Evolutionary conservation across 345 rosid genomes (phyloP).

Genomic region (Microcos paniculata): DNA sequence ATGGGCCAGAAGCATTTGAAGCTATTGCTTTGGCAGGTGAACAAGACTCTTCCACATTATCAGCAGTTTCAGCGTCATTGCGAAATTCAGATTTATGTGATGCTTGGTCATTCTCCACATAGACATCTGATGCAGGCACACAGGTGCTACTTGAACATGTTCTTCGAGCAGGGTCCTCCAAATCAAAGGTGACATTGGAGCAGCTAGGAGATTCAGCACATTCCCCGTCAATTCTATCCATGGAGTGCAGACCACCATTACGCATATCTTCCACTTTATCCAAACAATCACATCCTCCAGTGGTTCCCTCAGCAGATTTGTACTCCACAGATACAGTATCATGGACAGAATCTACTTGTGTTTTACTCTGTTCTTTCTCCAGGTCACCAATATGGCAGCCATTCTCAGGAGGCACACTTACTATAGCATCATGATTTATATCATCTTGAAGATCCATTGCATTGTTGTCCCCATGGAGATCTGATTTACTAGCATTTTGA

Average conservation of each 20-base stretch:
- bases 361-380: slow-evolving; percentile 27
- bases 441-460: slow-evolving; percentile 27
- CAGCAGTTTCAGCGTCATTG: slow-evolving; percentile 24
- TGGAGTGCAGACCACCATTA: slow-evolving; percentile 24
- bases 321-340: slow-evolving; percentile 28
- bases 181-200: slow-evolving; percentile 42
- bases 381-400: slow-evolving; percentile 25
- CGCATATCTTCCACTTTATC: slow-evolving; percentile 34
- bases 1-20: slow-evolving; percentile 28
- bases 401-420: slow-evolving; percentile 31
- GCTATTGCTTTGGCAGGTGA: slow-evolving; percentile 16
- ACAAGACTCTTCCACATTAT: slow-evolving; percentile 21
- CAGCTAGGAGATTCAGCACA: slow-evolving; percentile 45
- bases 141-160: slow-evolving; percentile 6
- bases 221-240: slow-evolving; percentile 32
- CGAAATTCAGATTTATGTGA: slow-evolving; percentile 26
- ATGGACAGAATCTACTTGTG: slow-evolving; percentile 27
- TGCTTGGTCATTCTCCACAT: slow-evolving; percentile 28
- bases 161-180: slow-evolving; percentile 36
- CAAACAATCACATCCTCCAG: slow-evolving; percentile 27
- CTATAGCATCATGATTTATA: slow-evolving; percentile 27
- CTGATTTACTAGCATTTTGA: slow-evolving; percentile 31
- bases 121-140: slow-evolving; percentile 22
- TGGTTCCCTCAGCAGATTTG: slow-evolving; percentile 30
- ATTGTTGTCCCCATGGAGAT: slow-evolving; percentile 26